phyloP scores from a whole-genome alignment of 768 basidiomycete genomes.

The Rhizopogon vesiculosus region DNA sequence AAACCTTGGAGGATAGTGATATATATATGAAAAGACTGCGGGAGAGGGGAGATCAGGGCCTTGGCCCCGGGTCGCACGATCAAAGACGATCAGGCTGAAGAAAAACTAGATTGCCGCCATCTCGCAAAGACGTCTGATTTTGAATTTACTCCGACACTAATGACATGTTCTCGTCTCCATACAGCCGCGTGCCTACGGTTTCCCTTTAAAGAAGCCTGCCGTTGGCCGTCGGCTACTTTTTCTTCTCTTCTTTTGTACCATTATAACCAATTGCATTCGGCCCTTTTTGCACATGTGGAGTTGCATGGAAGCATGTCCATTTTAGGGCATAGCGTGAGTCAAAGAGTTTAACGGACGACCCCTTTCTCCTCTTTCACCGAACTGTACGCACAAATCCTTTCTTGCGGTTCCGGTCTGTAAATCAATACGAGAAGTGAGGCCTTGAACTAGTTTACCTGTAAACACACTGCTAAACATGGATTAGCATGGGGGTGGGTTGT shows the following conservation, averaged over 20 bases:
- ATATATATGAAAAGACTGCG: conserved; percentile 50
- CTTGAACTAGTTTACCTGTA: neutral
- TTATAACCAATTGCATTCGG: neutral
- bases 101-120: conserved; percentile 34
- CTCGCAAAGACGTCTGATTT: conserved; percentile 35
- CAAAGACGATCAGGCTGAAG: conserved; percentile 53
- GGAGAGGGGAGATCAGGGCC: conserved; percentile 39
- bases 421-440: conserved; percentile 20
- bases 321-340: conserved; percentile 29
- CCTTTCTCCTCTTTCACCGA: conserved; percentile 15
- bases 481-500: neutral
- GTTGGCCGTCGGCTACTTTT: conserved; percentile 38
- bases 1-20: conserved; percentile 39
- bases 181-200: conserved; percentile 54
- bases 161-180: conserved; percentile 36
- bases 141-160: conserved; percentile 29
- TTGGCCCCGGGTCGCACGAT: conserved; percentile 51
- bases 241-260: conserved; percentile 3
- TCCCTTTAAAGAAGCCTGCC: conserved; percentile 41
- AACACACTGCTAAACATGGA: neutral
- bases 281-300: conserved; percentile 22
- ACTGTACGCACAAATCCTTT: conserved; percentile 9
- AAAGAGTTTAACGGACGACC: conserved; percentile 39
- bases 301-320: conserved; percentile 34
- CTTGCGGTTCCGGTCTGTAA: conserved; percentile 12